Evolutionary conservation across 2,329 filamentous ascomycete species (phyloP).

Genomic region (Scopulariopsis brevicaulis): DNA sequence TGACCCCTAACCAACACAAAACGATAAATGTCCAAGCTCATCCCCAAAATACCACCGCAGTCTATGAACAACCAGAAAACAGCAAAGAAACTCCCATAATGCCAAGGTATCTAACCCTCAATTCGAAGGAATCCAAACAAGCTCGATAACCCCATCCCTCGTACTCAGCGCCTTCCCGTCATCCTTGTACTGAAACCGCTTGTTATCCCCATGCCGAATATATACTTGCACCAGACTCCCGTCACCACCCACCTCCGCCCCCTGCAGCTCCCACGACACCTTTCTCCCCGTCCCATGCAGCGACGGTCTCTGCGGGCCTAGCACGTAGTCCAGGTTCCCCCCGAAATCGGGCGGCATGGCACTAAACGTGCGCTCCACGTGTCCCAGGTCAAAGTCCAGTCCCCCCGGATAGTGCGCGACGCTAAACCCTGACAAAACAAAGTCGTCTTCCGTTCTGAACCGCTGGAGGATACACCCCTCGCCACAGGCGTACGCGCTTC

Average conservation of each 20-base stretch:
- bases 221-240: constrained; percentile 40
- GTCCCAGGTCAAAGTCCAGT: constrained; percentile 28
- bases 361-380: constrained; percentile 42
- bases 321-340: constrained; percentile 38
- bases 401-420: constrained; percentile 34
- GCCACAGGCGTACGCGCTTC: constrained; percentile 38
- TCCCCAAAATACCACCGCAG: no score
- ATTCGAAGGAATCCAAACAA: constrained; percentile 25
- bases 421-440: constrained; percentile 43
- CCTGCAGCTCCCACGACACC: constrained; percentile 37
- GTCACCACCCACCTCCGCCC: constrained; percentile 31
- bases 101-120: neutral
- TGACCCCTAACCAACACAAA: no score
- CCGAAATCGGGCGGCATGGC: constrained; percentile 34
- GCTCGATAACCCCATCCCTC: constrained; percentile 34
- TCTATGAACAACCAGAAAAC: no score
- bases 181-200: constrained; percentile 36
- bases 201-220: constrained; percentile 38
- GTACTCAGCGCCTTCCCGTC: constrained; percentile 34
- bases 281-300: constrained; percentile 34
- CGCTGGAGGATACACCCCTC: constrained; percentile 45
- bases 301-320: constrained; percentile 35
- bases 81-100: no score
- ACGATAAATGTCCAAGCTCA: no score
- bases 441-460: constrained; percentile 32